A percentile compares a stretch with the other conserved stretches of the same genome.
These are phyloP conservation scores for Durio zibethinus DNA, from an alignment of 345 rosid species.

Conservation along the genomic window DNA sequence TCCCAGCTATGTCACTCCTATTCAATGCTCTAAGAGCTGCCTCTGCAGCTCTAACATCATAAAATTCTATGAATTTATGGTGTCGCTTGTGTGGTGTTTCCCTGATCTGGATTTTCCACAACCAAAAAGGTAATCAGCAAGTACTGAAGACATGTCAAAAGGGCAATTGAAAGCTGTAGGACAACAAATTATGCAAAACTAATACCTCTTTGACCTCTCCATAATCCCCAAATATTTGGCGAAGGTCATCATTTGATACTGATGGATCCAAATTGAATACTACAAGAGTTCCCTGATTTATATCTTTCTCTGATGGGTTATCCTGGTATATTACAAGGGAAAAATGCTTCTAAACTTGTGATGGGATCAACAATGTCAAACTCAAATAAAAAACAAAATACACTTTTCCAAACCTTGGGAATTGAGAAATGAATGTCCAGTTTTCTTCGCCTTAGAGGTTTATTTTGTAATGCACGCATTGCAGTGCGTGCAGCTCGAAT, in stretches of 20 bases:
- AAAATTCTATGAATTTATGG: slow-evolving; percentile 90
- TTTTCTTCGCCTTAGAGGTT: slow-evolving; percentile 79
- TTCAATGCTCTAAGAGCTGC: slow-evolving; percentile 81
- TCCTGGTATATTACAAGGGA: slow-evolving; percentile 43
- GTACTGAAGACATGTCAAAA: background rate
- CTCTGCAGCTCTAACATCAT: slow-evolving; percentile 93
- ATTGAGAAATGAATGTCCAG: slow-evolving; percentile 94
- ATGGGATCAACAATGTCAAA: slow-evolving; percentile 6
- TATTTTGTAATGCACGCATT: slow-evolving; percentile 86
- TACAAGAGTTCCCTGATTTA: slow-evolving; percentile 94
- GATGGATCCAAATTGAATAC: slow-evolving; percentile 88
- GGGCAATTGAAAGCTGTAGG: background rate
- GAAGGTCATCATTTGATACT: slow-evolving; percentile 82
- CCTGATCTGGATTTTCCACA: slow-evolving; percentile 63
- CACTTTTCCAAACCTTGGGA: slow-evolving; percentile 61
- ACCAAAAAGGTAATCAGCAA: background rate
- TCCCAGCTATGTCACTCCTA: slow-evolving; percentile 93
- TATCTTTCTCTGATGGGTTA: slow-evolving; percentile 92
- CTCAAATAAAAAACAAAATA: background rate
- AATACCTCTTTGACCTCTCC: slow-evolving; percentile 94
- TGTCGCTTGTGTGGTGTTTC: slow-evolving; percentile 91
- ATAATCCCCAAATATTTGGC: slow-evolving; percentile 68
- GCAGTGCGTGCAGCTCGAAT: slow-evolving; percentile 91
- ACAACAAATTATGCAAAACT: background rate
- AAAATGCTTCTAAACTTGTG: slow-evolving; percentile 9